A percentile compares a stretch with the other conserved stretches of the same genome.
These are phyloP conservation scores for Thyridium curvatum DNA, from an alignment of 2,329 filamentous ascomycete genomes.

Conservation along the genomic window DNA sequence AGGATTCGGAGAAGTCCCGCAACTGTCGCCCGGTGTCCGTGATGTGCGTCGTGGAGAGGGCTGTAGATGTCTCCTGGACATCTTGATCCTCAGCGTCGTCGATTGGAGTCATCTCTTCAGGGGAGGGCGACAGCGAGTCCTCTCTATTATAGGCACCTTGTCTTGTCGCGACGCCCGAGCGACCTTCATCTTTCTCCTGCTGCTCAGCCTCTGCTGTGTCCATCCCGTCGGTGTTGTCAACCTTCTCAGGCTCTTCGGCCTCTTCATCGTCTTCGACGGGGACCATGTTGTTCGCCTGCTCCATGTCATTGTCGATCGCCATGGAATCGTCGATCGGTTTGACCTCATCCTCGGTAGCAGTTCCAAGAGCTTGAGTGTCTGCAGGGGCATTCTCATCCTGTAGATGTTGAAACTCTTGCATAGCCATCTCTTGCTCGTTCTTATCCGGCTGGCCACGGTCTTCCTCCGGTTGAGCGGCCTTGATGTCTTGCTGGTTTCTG, in stretches of 20 bases:
- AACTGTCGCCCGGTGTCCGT: conserved; percentile 26
- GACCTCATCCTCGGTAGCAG: conserved; percentile 80
- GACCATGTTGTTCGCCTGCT: conserved; percentile 41
- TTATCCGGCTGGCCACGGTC: conserved; percentile 32
- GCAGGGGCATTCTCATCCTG: conserved; percentile 73
- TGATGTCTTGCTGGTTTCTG: conserved; percentile 77
- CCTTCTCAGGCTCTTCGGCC: conserved; percentile 35
- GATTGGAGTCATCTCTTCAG: conserved; percentile 28
- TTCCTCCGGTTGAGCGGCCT: conserved; percentile 50
- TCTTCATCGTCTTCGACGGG: conserved; percentile 42
- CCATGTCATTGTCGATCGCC: conserved; percentile 69
- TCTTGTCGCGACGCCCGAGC: conserved; percentile 53
- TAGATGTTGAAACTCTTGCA: conserved; percentile 89
- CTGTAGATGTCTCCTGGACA: conserved; percentile 49
- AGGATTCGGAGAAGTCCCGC: conserved; percentile 48
- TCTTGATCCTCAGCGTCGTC: conserved; percentile 42
- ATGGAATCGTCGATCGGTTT: conserved; percentile 82
- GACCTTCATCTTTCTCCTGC: conserved; percentile 46
- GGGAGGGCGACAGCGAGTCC: conserved; percentile 24
- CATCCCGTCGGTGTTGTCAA: conserved; percentile 33
- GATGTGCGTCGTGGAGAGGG: conserved; percentile 70
- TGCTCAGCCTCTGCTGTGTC: conserved; percentile 32
- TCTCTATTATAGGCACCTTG: conserved; percentile 53
- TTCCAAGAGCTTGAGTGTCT: conserved; percentile 89
- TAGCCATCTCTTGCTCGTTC: conserved; percentile 47